Percentiles rank a stretch among this genome's conserved stretches.
These are phyloP conservation scores for Vigna nakashimae DNA, from an alignment of 306 rosid species.

Conservation along the genomic window DNA sequence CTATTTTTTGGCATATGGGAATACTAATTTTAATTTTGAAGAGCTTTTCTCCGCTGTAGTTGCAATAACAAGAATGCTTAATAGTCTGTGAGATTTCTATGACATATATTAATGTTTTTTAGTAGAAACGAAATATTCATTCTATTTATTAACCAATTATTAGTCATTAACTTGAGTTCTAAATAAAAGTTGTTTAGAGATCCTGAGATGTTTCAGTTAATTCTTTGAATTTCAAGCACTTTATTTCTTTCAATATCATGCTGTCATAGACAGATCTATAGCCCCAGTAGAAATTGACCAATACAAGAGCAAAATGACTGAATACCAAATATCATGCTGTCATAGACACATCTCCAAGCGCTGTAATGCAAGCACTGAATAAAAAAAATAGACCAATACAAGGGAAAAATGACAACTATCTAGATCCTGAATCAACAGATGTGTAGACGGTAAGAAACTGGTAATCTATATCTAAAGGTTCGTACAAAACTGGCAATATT, in stretches of 20 bases:
- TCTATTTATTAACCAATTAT: too few relatives aligned
- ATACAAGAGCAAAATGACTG: too few relatives aligned
- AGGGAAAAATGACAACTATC: not conserved
- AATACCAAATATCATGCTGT: not conserved
- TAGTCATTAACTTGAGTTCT: not conserved
- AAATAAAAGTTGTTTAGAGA: not conserved
- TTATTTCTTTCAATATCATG: not conserved
- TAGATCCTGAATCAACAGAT: not conserved
- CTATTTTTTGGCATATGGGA: not conserved
- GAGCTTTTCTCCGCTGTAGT: not conserved
- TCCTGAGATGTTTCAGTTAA: not conserved
- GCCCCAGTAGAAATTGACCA: too few relatives aligned
- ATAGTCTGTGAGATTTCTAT: not conserved
- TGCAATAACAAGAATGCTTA: not conserved
- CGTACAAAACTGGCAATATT: not conserved
- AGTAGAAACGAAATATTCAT: not conserved
- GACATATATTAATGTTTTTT: not conserved
- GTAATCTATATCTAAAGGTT: not conserved
- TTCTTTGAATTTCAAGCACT: not conserved
- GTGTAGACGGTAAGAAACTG: not conserved
- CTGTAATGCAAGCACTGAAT: not conserved
- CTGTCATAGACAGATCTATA: too few relatives aligned
- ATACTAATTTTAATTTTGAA: not conserved
- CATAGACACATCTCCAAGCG: not conserved
- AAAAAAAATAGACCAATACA: not conserved